Evolutionary conservation across 805 yeast genomes (phyloP).

Genomic region (Lachancea fermentati): DNA sequence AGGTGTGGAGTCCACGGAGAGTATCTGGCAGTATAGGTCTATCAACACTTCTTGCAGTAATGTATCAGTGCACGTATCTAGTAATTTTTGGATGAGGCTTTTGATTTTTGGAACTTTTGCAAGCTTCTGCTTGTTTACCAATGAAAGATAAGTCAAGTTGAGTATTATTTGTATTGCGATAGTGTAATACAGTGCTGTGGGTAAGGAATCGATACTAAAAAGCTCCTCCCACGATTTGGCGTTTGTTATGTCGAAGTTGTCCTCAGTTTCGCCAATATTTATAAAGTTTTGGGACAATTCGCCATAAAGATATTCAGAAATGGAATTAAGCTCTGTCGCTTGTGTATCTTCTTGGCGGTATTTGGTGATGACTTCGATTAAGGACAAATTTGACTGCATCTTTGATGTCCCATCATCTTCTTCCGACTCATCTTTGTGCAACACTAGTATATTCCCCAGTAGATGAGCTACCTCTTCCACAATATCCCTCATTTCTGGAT

Average conservation of each 20-base stretch:
- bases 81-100: constrained; percentile 8
- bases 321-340: neutral
- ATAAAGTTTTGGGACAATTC: constrained; percentile 15
- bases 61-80: constrained; percentile 1
- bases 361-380: neutral
- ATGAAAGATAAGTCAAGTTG: constrained; percentile 18
- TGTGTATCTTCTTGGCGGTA: neutral
- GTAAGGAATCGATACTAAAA: constrained; percentile 1
- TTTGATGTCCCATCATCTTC: neutral
- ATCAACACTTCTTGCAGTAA: constrained; percentile 4
- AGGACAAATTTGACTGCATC: neutral
- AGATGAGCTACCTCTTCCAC: neutral
- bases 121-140: constrained; percentile 22
- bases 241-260: constrained; percentile 15
- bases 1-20: constrained; percentile 18
- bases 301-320: constrained; percentile 19
- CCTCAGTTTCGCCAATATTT: constrained; percentile 13
- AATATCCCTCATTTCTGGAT: neutral
- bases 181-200: constrained; percentile 7
- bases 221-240: constrained; percentile 14
- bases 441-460: constrained; percentile 2
- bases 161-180: constrained; percentile 21
- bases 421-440: constrained; percentile 1
- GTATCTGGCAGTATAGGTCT: constrained; percentile 16
- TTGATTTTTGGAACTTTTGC: constrained; percentile 5